Base-by-base conservation (phyloP, 495 filamentous ascomycete species). In the Aspergillus ostianus region DNA sequence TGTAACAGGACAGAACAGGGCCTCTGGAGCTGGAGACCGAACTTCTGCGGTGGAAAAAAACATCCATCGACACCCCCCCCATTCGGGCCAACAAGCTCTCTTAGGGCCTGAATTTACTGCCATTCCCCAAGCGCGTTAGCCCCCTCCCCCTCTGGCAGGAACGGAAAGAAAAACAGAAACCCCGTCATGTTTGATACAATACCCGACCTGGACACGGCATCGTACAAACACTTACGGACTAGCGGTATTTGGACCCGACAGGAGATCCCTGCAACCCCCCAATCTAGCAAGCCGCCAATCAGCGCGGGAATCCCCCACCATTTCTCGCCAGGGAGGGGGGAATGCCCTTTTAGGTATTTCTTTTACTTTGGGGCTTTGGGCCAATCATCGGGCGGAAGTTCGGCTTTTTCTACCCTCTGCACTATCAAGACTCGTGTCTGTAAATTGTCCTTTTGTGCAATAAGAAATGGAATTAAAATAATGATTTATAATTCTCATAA, bases 201-300 rank as follows among this genome's bases (percentile, higher is more conserved):
- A 68, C 51, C 50, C 45, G 56, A 68, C 51, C 50, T 44, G 56
- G 51, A 66, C 64, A 51, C 21, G 21, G 54, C n/a, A 29, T 46
- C 47, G 57, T 65, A 69, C 60, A 47, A 41, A 21, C 2, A 29
- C 17, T 59, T 60, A 67, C 67, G 12, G 44, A 17, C 32, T 64
- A 59, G 54, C 32, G 58, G 62, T 63, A 66, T 61, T 60, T 58
- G 23, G 57, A 51, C 21, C 60, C 58, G 47, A 54, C 45, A 10
- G 51, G 52, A 61, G 56, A 67, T 60, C 65, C 65, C 65, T 67
- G 65, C 29, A 49, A n/a, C n/a, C 53, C 6, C n/a, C 44, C 56
- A 64, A 67, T 67, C 59, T 64, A 57, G 44, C 18, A 7, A 12
- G 7, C 18, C 18, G 54, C 65, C 61, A 67, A 64, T 67, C 48